Evolutionary conservation across 208 protist genomes (phyloP), one percentile per base, ranked within the genome.

Genomic region (Leishmania guyanensis): DNA sequence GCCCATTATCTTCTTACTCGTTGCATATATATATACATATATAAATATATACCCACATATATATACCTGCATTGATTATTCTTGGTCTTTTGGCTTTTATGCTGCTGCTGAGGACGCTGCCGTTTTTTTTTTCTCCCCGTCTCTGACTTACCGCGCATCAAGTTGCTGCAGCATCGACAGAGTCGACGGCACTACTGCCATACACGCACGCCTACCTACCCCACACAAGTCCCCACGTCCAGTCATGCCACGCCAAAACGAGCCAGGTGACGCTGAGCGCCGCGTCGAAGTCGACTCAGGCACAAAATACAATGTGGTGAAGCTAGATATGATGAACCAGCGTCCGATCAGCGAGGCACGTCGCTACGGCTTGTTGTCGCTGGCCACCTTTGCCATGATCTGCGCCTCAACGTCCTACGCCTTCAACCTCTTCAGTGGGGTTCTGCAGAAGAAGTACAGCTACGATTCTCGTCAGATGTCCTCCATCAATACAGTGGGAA

Each of bases 371-470:
- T 60, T 92, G 43, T 75, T 94, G 60, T 84, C 84, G 22, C 79
- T 83, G 12, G 84, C 51, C 26, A 36, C 56, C 16, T 91, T 93
- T 58, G 86, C 79, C 4, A 82, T 87, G 73, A 87, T 91, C 79
- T 89, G 80, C 51, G 81, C 85, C 22, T 94, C 91, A 14, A 84
- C 85, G 8, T 83, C 68, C 50, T 94, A 92, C 75, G 84, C 88
- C 60, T 93, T 87, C 79, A 95, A 92, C 77, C 79, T 95, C 14
- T 90, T 91, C 81, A 89, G 82, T 78, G 86, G 76, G 3, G 62
- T 29, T 16, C 43, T 95, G 43, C 88, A 91, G 53, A 16, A 54
- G 10, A 77, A 81, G 51, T 92, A 88, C 64, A 76, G 87, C 62
- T 90, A 88, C 51, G 77, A 80, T 36, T 86, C 82, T 48, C 88